These are phyloP conservation scores for Physaria fendleri DNA, from an alignment of 345 rosid species.

Conservation along the genomic window DNA sequence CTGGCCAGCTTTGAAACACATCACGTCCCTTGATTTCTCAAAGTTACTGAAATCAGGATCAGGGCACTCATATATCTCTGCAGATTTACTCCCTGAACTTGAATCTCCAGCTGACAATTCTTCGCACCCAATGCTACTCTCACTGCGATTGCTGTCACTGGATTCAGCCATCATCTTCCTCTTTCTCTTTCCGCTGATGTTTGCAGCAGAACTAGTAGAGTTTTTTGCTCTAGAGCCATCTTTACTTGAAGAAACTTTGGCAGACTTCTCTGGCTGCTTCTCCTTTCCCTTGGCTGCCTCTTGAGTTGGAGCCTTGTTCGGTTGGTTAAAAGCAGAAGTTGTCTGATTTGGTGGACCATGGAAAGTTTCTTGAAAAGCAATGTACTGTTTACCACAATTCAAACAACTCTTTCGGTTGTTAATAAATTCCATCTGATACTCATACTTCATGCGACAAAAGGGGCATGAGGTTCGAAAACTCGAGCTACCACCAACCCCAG, in stretches of 20 bases:
- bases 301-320: conserved; percentile 37
- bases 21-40: conserved; percentile 39
- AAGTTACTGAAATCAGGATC: conserved; percentile 77
- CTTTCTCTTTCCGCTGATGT: conserved; percentile 40
- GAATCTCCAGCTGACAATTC: conserved; percentile 39
- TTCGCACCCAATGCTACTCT: conserved; percentile 37
- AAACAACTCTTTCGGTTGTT: conserved; percentile 42
- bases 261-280: conserved; percentile 30
- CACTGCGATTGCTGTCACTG: conserved; percentile 45
- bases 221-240: conserved; percentile 26
- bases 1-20: conserved; percentile 53
- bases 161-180: conserved; percentile 47
- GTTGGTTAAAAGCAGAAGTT: conserved; percentile 26
- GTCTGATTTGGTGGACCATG: conserved; percentile 36
- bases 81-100: conserved; percentile 8
- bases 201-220: conserved; percentile 18
- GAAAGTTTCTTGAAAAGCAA: conserved; percentile 41
- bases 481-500: conserved; percentile 24
- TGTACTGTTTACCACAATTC: conserved; percentile 41
- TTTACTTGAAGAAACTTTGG: conserved; percentile 24
- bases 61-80: conserved; percentile 30
- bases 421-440: conserved; percentile 34
- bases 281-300: conserved; percentile 29
- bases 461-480: conserved; percentile 76
- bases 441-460: conserved; percentile 46